These are phyloP conservation scores for Actinidia chinensis DNA, from an alignment of 179 eudicot species.

Conservation along the genomic window DNA sequence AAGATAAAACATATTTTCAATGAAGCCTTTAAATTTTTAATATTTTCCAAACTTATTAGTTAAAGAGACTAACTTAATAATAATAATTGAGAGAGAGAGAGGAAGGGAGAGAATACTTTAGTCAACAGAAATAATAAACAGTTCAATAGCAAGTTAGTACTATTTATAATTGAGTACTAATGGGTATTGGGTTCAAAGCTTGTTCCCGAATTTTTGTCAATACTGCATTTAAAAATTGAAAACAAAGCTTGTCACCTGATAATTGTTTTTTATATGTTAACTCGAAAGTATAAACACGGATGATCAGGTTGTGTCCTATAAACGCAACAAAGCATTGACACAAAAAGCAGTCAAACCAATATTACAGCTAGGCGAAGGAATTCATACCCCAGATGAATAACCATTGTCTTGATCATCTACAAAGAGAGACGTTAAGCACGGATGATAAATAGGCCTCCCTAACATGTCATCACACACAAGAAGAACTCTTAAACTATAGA, in stretches of 20 bases:
- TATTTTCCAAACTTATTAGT: too few relatives aligned
- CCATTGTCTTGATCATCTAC: constrained; percentile 52
- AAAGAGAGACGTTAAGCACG: constrained; percentile 80
- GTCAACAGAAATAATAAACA: too few relatives aligned
- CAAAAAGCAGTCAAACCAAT: constrained; percentile 8
- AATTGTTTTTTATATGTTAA: not conserved
- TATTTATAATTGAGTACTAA: too few relatives aligned
- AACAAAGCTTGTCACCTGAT: not conserved
- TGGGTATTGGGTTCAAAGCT: too few relatives aligned
- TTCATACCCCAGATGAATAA: constrained; percentile 51
- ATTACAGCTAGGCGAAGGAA: constrained; percentile 11
- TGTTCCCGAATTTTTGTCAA: not conserved
- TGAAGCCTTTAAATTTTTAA: too few relatives aligned
- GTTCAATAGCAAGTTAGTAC: too few relatives aligned
- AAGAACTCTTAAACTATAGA: constrained; percentile 47
- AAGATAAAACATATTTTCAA: too few relatives aligned
- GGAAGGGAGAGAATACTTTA: too few relatives aligned
- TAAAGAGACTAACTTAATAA: too few relatives aligned
- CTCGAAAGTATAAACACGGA: not conserved
- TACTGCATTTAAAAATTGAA: not conserved
- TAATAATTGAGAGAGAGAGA: too few relatives aligned
- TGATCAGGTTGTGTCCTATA: not conserved
- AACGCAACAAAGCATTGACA: not conserved
- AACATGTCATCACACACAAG: constrained; percentile 50
- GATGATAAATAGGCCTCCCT: constrained; percentile 95